Conservation (phyloP, 352 stramenopile genomes). For the Phytophthora idaei region DNA sequence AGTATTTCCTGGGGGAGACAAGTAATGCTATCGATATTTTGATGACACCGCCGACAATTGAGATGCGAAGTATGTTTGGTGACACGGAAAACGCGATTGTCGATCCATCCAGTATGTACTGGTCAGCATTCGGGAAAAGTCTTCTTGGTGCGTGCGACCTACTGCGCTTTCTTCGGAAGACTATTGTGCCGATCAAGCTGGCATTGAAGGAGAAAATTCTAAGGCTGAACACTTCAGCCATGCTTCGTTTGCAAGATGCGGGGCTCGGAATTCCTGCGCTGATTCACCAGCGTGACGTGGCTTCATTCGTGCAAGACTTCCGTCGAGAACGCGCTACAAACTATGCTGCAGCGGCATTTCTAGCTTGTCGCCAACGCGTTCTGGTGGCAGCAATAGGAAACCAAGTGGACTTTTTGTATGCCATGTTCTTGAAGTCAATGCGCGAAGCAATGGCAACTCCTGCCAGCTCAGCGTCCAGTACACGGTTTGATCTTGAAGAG, state of each 20-base stretch:
- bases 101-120: slow-evolving; percentile 56
- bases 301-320: slow-evolving; percentile 56
- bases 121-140: slow-evolving; percentile 74
- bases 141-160: slow-evolving; percentile 72
- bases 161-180: slow-evolving; percentile 63
- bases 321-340: slow-evolving; percentile 32
- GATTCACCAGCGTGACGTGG: slow-evolving; percentile 66
- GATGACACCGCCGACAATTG: slow-evolving; percentile 44
- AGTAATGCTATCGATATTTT: slow-evolving; percentile 53
- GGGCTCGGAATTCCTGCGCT: slow-evolving; percentile 58
- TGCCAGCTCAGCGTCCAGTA: slow-evolving; percentile 12
- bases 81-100: slow-evolving; percentile 8
- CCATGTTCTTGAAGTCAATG: slow-evolving; percentile 47
- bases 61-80: slow-evolving; percentile 72
- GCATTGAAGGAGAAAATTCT: slow-evolving; percentile 60
- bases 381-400: slow-evolving; percentile 42
- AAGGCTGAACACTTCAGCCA: slow-evolving; percentile 52
- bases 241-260: slow-evolving; percentile 57
- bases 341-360: slow-evolving; percentile 43
- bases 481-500: slow-evolving; percentile 52
- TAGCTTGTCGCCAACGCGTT: slow-evolving; percentile 46
- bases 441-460: slow-evolving; percentile 36
- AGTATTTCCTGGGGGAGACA: slow-evolving; percentile 63
- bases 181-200: slow-evolving; percentile 53
- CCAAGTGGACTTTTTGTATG: slow-evolving; percentile 57